phyloP scores from a whole-genome alignment of 2,329 filamentous ascomycete genomes.

The Fusarium nematophilum region DNA sequence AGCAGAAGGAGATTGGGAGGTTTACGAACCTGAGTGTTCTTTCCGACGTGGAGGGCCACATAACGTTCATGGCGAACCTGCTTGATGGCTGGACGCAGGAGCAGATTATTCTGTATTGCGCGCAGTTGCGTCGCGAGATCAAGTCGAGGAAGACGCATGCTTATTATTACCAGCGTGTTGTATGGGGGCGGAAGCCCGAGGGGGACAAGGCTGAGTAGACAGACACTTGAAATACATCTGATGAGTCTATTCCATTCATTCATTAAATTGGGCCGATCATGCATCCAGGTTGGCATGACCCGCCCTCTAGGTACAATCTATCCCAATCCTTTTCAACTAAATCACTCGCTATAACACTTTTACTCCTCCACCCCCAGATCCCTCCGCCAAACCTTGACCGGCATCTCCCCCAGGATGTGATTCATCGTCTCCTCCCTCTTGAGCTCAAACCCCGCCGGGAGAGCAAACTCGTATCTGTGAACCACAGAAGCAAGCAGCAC shows the following conservation, averaged over 20 bases:
- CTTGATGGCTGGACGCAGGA: conserved; percentile 51
- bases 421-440: conserved; percentile 2
- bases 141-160: conserved; percentile 41
- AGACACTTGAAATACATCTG: no score
- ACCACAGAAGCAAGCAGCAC: conserved; percentile 4
- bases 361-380: background rate
- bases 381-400: conserved; percentile 3
- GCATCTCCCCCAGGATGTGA: conserved; percentile 1
- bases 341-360: conserved; percentile 3
- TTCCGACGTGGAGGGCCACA: conserved; percentile 51
- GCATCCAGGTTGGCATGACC: no score
- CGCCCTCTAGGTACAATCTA: no score
- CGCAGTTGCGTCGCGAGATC: conserved; percentile 47
- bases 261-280: no score
- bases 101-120: conserved; percentile 49
- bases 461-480: conserved; percentile 1
- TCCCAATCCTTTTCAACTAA: no score
- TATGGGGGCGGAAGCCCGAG: conserved; percentile 37
- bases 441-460: background rate
- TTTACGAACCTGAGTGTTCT: conserved; percentile 48
- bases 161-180: conserved; percentile 45
- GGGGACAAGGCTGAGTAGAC: background rate
- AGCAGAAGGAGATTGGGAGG: conserved; percentile 32
- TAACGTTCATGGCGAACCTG: conserved; percentile 47
- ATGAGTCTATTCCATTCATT: no score